Evolutionary conservation across 495 filamentous ascomycete species (phyloP).

Genomic region (Aspergillus saccharolyticus): DNA sequence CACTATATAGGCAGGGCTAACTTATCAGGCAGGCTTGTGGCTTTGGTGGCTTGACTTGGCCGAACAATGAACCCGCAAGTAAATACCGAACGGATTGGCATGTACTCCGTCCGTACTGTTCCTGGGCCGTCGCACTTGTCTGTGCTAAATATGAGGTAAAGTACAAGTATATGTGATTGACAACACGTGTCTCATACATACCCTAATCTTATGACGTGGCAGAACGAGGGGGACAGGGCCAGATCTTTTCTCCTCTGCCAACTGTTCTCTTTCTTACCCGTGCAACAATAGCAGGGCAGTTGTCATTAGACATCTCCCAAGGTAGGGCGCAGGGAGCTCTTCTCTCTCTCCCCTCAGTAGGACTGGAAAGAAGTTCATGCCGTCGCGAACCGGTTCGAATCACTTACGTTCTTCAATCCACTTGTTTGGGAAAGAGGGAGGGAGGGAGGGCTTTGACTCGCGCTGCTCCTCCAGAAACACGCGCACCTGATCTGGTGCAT

Average conservation of each 20-base stretch:
- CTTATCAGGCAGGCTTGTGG: neutral
- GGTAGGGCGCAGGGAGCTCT: no score
- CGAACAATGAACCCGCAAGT: neutral
- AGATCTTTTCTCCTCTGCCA: conserved; percentile 4
- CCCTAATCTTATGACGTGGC: conserved; percentile 21
- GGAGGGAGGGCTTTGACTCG: neutral
- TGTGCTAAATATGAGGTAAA: conserved; percentile 5
- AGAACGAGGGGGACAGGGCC: conserved; percentile 10
- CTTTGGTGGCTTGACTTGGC: conserved; percentile 3
- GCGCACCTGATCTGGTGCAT: neutral
- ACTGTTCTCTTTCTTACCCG: neutral
- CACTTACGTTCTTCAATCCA: neutral
- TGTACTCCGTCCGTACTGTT: neutral
- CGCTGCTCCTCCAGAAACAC: neutral
- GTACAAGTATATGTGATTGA: conserved; percentile 1
- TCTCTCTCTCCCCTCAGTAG: no score
- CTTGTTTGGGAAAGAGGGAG: neutral
- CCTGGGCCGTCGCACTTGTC: conserved; percentile 9
- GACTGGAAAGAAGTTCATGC: neutral
- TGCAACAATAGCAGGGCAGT: neutral
- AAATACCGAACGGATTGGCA: neutral
- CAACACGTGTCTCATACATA: neutral
- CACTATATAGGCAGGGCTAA: conserved; percentile 13
- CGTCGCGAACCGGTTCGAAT: neutral
- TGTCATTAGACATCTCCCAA: neutral